phyloP scores from a whole-genome alignment of 345 rosid genomes.

The Rhodamnia argentea region DNA sequence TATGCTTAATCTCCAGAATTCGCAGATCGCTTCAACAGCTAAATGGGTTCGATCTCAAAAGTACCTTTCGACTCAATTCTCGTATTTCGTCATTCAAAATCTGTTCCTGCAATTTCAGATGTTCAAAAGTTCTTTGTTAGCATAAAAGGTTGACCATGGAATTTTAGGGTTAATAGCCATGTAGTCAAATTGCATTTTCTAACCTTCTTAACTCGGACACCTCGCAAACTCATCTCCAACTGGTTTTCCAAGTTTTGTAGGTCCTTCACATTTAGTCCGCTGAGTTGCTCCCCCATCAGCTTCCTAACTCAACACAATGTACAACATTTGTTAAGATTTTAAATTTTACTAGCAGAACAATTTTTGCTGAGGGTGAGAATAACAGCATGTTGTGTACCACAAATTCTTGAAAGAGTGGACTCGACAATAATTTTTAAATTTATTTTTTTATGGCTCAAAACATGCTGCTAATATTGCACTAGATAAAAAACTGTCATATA shows the following conservation, averaged over 20 bases:
- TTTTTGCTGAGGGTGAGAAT: too few species aligned
- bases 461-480: too few species aligned
- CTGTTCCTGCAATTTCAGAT: slow-evolving; percentile 1
- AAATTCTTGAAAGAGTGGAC: too few species aligned
- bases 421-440: too few species aligned
- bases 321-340: neutral
- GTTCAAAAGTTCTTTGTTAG: neutral
- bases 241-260: slow-evolving; percentile 52
- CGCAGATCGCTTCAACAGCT: neutral
- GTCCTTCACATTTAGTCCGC: slow-evolving; percentile 43
- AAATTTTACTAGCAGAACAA: too few species aligned
- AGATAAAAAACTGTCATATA: too few species aligned
- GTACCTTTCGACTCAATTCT: slow-evolving; percentile 9
- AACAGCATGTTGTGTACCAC: too few species aligned
- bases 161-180: neutral
- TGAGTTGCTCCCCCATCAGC: slow-evolving; percentile 68
- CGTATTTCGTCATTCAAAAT: neutral
- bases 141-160: neutral
- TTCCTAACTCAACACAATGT: slow-evolving; percentile 27
- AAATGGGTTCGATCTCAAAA: neutral
- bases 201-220: slow-evolving; percentile 66
- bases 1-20: neutral
- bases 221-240: slow-evolving; percentile 52
- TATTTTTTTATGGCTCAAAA: too few species aligned
- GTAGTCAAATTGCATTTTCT: neutral